phyloP scores from a whole-genome alignment of 805 yeast species.

The Starmera caribaea region DNA sequence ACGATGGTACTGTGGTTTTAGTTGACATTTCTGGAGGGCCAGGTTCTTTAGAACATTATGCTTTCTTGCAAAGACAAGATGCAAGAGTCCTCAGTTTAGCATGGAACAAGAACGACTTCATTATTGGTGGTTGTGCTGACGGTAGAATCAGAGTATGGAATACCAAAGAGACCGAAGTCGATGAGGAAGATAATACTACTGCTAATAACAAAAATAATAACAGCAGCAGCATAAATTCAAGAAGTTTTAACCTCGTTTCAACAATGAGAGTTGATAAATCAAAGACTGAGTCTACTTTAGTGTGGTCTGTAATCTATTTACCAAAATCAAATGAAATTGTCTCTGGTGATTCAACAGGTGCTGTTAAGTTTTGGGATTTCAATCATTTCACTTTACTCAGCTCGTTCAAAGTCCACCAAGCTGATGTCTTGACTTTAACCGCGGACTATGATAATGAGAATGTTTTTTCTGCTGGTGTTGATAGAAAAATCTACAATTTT shows the following conservation, averaged over 20 bases:
- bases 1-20: slow-evolving; percentile 83
- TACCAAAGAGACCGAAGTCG: slow-evolving; percentile 23
- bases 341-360: slow-evolving; percentile 96
- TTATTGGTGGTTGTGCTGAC: slow-evolving; percentile 94
- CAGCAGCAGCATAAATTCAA: slow-evolving; percentile 2
- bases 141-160: slow-evolving; percentile 86
- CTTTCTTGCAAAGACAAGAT: slow-evolving; percentile 73
- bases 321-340: slow-evolving; percentile 64
- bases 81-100: slow-evolving; percentile 70
- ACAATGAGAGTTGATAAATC: slow-evolving; percentile 91
- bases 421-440: slow-evolving; percentile 75
- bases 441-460: slow-evolving; percentile 49
- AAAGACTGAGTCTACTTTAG: slow-evolving; percentile 75
- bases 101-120: slow-evolving; percentile 56
- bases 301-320: slow-evolving; percentile 74
- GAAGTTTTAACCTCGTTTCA: slow-evolving; percentile 60
- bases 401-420: slow-evolving; percentile 77
- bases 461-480: slow-evolving; percentile 87
- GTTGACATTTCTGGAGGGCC: slow-evolving; percentile 79
- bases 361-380: slow-evolving; percentile 88
- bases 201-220: no score
- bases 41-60: slow-evolving; percentile 71
- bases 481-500: slow-evolving; percentile 78
- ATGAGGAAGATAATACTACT: slow-evolving; percentile 2
- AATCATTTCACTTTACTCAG: slow-evolving; percentile 68